These are phyloP conservation scores for Asterophora lycoperdoides DNA, from an alignment of 768 basidiomycete genomes.

Conservation along the genomic window DNA sequence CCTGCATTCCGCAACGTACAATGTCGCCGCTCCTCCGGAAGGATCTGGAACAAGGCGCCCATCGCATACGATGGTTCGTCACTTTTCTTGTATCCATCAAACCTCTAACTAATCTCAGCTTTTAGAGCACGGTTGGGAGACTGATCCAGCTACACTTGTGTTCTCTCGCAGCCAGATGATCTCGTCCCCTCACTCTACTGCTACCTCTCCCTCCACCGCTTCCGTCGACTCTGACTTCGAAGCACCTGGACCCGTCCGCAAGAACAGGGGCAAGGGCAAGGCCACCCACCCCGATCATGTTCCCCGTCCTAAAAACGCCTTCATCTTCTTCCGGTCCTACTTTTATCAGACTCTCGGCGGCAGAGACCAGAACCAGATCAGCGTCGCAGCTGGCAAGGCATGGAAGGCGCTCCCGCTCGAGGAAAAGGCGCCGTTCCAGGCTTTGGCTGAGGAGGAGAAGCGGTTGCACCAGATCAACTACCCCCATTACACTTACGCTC, in stretches of 20 bases:
- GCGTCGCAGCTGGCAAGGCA: conserved; percentile 26
- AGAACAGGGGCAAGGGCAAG: conserved; percentile 14
- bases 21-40: conserved; percentile 21
- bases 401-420: conserved; percentile 24
- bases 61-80: conserved; percentile 23
- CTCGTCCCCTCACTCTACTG: conserved; percentile 8
- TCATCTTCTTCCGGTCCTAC: conserved; percentile 34
- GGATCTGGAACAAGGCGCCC: conserved; percentile 17
- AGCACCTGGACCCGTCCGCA: neutral
- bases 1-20: conserved; percentile 26
- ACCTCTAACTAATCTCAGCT: neutral
- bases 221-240: conserved; percentile 11
- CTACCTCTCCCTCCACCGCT: conserved; percentile 11
- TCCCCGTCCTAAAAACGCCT: conserved; percentile 36
- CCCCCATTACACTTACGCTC: conserved; percentile 27
- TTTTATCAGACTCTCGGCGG: conserved; percentile 15
- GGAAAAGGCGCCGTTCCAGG: conserved; percentile 19
- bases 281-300: conserved; percentile 19
- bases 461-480: conserved; percentile 22
- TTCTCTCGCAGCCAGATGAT: conserved; percentile 1
- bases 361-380: conserved; percentile 31
- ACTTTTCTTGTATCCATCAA: neutral
- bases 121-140: conserved; percentile 22
- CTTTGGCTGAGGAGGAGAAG: conserved; percentile 24
- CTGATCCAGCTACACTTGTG: neutral